Percentiles rank a stretch among this genome's conserved stretches.
Conservation (phyloP, 257 asterid species). For the Petrea volubilis region DNA sequence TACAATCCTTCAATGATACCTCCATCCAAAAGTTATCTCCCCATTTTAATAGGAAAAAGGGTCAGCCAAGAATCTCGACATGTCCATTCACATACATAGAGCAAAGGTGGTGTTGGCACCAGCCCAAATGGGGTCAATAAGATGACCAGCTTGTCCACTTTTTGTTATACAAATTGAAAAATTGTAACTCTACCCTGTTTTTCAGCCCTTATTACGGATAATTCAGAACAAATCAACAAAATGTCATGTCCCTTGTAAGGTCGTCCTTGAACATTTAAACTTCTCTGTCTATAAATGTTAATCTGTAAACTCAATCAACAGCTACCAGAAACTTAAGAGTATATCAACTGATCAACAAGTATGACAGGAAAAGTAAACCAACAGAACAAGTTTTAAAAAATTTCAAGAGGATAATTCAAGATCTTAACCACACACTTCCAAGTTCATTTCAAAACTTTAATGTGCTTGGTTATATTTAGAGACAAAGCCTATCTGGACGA, state of each 20-base stretch:
- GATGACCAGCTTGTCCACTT: neutral
- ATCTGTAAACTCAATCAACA: neutral
- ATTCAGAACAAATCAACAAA: conserved; percentile 15
- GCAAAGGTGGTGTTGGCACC: neutral
- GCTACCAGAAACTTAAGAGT: neutral
- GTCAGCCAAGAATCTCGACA: neutral
- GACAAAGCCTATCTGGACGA: neutral
- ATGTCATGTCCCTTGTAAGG: neutral
- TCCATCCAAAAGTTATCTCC: neutral
- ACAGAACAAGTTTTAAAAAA: neutral
- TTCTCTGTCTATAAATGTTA: neutral
- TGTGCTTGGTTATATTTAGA: neutral
- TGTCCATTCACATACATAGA: neutral
- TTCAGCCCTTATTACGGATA: neutral
- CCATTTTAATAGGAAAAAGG: neutral
- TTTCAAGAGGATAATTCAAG: neutral
- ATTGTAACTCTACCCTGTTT: conserved; percentile 4
- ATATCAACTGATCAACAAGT: neutral
- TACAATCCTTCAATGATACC: neutral
- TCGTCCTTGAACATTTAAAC: neutral
- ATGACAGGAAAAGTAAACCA: neutral
- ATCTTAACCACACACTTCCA: neutral
- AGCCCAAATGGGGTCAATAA: neutral
- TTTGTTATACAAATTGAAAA: neutral
- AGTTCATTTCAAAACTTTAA: neutral